phyloP scores from a whole-genome alignment of 2,329 filamentous ascomycete species.

The Trichoderma pleuroti region DNA sequence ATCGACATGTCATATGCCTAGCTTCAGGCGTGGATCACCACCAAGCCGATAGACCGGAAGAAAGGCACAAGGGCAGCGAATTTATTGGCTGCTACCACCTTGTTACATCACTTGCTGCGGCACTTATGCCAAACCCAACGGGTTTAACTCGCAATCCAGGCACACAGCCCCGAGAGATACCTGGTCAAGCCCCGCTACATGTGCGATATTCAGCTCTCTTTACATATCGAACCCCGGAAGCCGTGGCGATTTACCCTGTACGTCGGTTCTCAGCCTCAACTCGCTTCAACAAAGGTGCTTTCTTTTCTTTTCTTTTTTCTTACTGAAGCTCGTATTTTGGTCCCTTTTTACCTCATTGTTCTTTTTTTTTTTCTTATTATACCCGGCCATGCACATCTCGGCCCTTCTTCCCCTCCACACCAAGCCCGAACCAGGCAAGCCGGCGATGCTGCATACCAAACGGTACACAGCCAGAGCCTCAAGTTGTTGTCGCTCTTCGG shows the following conservation, averaged over 20 bases:
- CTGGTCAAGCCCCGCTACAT: not conserved
- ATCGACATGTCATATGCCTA: slow-evolving; percentile 7
- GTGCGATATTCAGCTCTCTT: not conserved
- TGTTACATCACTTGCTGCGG: not conserved
- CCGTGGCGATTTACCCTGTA: not conserved
- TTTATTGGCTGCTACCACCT: not conserved
- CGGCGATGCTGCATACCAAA: not conserved
- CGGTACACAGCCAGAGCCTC: not conserved
- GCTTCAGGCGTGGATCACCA: slow-evolving; percentile 7
- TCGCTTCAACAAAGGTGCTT: not conserved
- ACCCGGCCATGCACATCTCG: not conserved
- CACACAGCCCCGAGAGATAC: not conserved
- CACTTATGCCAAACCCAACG: not conserved
- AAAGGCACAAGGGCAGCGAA: not conserved
- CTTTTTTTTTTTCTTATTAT: not conserved
- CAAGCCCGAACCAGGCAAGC: not conserved
- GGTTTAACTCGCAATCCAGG: not conserved
- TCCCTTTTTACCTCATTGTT: not conserved
- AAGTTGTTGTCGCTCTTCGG: not conserved
- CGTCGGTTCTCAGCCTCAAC: not conserved
- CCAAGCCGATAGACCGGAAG: not conserved
- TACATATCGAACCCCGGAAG: not conserved
- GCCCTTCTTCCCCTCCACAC: not conserved
- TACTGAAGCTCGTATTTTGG: not conserved
- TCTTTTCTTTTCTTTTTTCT: not conserved